These are phyloP conservation scores for Colletotrichum spinosum DNA, from an alignment of 2,329 filamentous ascomycete species.

Conservation along the genomic window DNA sequence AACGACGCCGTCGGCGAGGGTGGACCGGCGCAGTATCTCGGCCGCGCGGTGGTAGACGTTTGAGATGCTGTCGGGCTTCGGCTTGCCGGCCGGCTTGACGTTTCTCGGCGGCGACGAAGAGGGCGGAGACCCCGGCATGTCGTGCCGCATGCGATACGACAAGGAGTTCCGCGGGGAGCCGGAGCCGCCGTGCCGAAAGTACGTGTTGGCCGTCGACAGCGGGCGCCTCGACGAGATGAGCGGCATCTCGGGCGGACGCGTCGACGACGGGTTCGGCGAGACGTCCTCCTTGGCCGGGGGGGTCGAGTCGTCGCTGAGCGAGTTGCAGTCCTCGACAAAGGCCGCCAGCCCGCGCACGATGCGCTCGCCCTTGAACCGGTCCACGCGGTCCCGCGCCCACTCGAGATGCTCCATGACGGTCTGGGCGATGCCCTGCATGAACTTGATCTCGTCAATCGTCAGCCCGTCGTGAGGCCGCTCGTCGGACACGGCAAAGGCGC, in stretches of 20 bases:
- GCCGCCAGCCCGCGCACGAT: slow-evolving; percentile 66
- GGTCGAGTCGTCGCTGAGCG: slow-evolving; percentile 21
- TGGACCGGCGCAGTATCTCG: slow-evolving; percentile 44
- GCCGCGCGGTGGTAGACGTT: slow-evolving; percentile 45
- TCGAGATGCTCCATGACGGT: slow-evolving; percentile 72
- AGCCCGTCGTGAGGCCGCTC: slow-evolving; percentile 65
- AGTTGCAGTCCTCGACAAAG: slow-evolving; percentile 64
- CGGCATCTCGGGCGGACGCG: slow-evolving; percentile 29
- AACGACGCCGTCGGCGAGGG: slow-evolving; percentile 46
- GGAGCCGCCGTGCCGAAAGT: slow-evolving; percentile 13
- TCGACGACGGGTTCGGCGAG: slow-evolving; percentile 15
- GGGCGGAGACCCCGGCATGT: neutral
- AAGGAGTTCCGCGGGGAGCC: slow-evolving; percentile 3
- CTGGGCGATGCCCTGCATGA: slow-evolving; percentile 66
- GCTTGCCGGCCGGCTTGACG: slow-evolving; percentile 18
- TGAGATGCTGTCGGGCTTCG: slow-evolving; percentile 40
- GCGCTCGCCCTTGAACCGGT: slow-evolving; percentile 63
- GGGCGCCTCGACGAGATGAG: slow-evolving; percentile 21
- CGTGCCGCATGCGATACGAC: slow-evolving; percentile 4
- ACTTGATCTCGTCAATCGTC: slow-evolving; percentile 58
- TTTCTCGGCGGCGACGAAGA: slow-evolving; percentile 11
- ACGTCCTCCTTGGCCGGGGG: slow-evolving; percentile 13
- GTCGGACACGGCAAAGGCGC: slow-evolving; percentile 70
- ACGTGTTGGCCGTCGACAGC: slow-evolving; percentile 22
- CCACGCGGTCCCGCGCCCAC: slow-evolving; percentile 62